A percentile compares a stretch with the other conserved stretches of the same genome.
These are phyloP conservation scores for Stramenopiles sp. DNA, from an alignment of 352 stramenopile species.

Conservation along the genomic window DNA sequence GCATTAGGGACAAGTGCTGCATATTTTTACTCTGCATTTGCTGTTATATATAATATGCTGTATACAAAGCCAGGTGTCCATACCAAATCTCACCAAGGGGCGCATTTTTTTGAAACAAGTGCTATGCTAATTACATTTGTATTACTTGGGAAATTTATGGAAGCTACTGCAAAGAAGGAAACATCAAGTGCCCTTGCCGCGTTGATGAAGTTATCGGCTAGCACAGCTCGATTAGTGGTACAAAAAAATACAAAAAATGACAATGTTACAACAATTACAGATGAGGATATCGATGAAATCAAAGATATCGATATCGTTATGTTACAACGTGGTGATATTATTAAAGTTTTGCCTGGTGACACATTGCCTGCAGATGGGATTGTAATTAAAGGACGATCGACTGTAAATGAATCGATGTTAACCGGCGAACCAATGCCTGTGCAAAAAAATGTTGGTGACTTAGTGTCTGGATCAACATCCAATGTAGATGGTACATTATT, in stretches of 20 bases:
- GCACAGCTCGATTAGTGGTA: slow-evolving; percentile 22
- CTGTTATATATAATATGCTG: slow-evolving; percentile 31
- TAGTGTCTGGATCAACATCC: slow-evolving; percentile 63
- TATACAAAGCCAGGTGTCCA: background rate
- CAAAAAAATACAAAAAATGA: background rate
- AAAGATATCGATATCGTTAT: slow-evolving; percentile 65
- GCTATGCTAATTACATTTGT: slow-evolving; percentile 95
- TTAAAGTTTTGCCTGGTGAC: slow-evolving; percentile 75
- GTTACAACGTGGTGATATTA: slow-evolving; percentile 55
- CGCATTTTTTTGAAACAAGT: slow-evolving; percentile 89
- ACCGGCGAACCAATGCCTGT: slow-evolving; percentile 69
- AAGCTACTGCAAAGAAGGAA: slow-evolving; percentile 69
- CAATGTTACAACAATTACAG: background rate
- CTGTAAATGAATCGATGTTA: slow-evolving; percentile 78
- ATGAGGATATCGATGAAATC: background rate
- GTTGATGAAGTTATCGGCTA: slow-evolving; percentile 84
- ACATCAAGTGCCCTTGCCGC: slow-evolving; percentile 82
- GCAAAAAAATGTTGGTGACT: slow-evolving; percentile 60
- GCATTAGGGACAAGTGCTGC: slow-evolving; percentile 82
- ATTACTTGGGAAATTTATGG: slow-evolving; percentile 88
- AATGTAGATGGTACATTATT: slow-evolving; percentile 70
- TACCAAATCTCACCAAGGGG: background rate
- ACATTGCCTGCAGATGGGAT: slow-evolving; percentile 76
- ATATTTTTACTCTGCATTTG: slow-evolving; percentile 82
- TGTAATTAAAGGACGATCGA: slow-evolving; percentile 50